A percentile compares a stretch with the other conserved stretches of the same genome.
Evolutionary conservation across 2,329 filamentous ascomycete genomes (phyloP).

Genomic region (Alternaria metachromatica): DNA sequence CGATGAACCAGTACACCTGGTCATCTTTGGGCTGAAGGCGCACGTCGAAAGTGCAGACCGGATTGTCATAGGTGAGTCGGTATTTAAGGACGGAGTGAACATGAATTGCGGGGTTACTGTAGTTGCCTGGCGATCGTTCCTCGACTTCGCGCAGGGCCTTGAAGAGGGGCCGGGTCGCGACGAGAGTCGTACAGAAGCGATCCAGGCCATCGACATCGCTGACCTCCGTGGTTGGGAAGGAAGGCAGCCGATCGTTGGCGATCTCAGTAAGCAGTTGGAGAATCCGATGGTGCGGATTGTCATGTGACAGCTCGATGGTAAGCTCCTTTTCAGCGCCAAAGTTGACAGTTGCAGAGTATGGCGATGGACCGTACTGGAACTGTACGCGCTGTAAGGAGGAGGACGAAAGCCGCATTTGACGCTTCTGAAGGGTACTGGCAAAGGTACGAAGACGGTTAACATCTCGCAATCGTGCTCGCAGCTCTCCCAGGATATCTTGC

Average conservation of each 20-base stretch:
- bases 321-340: slow-evolving; percentile 59
- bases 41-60: slow-evolving; percentile 50
- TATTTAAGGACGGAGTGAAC: slow-evolving; percentile 46
- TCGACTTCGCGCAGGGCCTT: slow-evolving; percentile 68
- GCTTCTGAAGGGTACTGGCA: slow-evolving; percentile 67
- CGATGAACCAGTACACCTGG: slow-evolving; percentile 47
- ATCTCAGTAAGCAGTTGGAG: slow-evolving; percentile 64
- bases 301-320: slow-evolving; percentile 64
- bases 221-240: slow-evolving; percentile 63
- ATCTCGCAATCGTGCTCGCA: slow-evolving; percentile 67
- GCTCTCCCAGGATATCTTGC: slow-evolving; percentile 63
- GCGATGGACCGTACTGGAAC: slow-evolving; percentile 69
- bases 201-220: slow-evolving; percentile 57
- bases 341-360: slow-evolving; percentile 63
- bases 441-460: slow-evolving; percentile 76
- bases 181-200: slow-evolving; percentile 64
- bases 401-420: slow-evolving; percentile 64
- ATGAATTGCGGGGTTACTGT: slow-evolving; percentile 42
- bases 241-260: slow-evolving; percentile 64
- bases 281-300: slow-evolving; percentile 72
- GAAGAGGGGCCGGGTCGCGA: slow-evolving; percentile 69
- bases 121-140: slow-evolving; percentile 48
- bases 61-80: slow-evolving; percentile 50
- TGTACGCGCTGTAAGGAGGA: slow-evolving; percentile 64
- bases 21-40: slow-evolving; percentile 42